Evolutionary conservation across 805 yeast genomes (phyloP).

Genomic region (Sungouiozyma ichnusensis): DNA sequence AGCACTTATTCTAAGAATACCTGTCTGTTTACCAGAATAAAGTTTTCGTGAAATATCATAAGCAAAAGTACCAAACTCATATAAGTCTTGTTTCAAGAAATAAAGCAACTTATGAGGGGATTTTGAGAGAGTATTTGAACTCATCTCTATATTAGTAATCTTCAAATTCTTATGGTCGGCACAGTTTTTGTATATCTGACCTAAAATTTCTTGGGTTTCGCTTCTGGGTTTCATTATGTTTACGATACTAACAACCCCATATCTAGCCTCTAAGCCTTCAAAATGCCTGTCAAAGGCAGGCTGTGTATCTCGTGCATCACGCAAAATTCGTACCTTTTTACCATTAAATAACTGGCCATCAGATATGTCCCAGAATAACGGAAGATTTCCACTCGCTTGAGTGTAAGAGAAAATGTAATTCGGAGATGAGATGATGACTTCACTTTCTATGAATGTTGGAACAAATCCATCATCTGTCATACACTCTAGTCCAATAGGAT

Average conservation of each 20-base stretch:
- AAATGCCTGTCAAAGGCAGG: constrained; percentile 81
- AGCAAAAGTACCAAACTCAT: constrained; percentile 76
- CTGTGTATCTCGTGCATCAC: constrained; percentile 76
- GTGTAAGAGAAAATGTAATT: constrained; percentile 56
- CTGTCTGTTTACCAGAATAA: constrained; percentile 71
- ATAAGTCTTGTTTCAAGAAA: constrained; percentile 50
- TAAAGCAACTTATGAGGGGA: constrained; percentile 37
- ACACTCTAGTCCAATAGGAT: constrained; percentile 77
- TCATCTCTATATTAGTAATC: constrained; percentile 30
- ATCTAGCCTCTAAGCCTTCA: constrained; percentile 53
- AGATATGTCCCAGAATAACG: constrained; percentile 91
- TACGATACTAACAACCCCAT: constrained; percentile 77
- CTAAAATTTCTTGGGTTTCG: constrained; percentile 55
- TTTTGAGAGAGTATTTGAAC: constrained; percentile 29
- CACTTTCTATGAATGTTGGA: constrained; percentile 87
- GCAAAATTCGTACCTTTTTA: constrained; percentile 69
- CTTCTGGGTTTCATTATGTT: constrained; percentile 62
- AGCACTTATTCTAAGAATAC: constrained; percentile 83
- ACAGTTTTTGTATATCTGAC: constrained; percentile 49
- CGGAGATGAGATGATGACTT: constrained; percentile 51
- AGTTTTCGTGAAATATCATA: constrained; percentile 53
- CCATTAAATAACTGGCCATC: constrained; percentile 51
- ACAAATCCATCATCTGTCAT: constrained; percentile 88
- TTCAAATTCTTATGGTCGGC: constrained; percentile 29
- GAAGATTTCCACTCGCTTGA: constrained; percentile 86